Evolutionary conservation across 495 filamentous ascomycete species (phyloP).

Genomic region (Parathielavia appendiculata): DNA sequence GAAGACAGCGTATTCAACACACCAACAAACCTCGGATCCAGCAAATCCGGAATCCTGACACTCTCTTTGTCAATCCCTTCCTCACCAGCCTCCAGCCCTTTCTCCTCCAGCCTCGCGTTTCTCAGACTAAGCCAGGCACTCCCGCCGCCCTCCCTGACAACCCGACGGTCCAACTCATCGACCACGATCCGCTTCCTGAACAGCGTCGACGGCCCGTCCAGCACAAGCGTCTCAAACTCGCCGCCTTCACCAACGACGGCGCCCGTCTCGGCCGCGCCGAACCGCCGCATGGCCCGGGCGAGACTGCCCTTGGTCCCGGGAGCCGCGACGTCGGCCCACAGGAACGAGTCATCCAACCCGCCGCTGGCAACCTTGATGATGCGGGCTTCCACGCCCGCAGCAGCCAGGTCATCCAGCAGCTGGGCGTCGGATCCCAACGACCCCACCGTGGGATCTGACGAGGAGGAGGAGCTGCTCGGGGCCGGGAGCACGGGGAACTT

Average conservation of each 20-base stretch:
- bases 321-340: constrained; percentile 77
- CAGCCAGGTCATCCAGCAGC: constrained; percentile 77
- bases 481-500: constrained; percentile 70
- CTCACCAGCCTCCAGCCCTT: constrained; percentile 24
- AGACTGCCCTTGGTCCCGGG: constrained; percentile 48
- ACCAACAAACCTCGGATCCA: constrained; percentile 43
- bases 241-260: constrained; percentile 87
- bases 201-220: constrained; percentile 67
- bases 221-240: constrained; percentile 89
- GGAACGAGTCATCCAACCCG: constrained; percentile 71
- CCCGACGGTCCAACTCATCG: constrained; percentile 44
- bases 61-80: neutral
- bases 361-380: constrained; percentile 94
- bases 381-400: constrained; percentile 68
- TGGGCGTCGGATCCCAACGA: constrained; percentile 36
- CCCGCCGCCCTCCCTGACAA: constrained; percentile 64
- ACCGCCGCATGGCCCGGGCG: constrained; percentile 59
- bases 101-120: constrained; percentile 53
- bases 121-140: constrained; percentile 58
- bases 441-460: too few species aligned
- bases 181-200: constrained; percentile 71
- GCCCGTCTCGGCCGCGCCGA: constrained; percentile 57
- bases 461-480: constrained; percentile 27
- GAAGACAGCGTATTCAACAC: constrained; percentile 19
- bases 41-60: constrained; percentile 44